These are phyloP conservation scores for Termitomyces sp. DNA, from an alignment of 768 basidiomycete species.

Conservation along the genomic window DNA sequence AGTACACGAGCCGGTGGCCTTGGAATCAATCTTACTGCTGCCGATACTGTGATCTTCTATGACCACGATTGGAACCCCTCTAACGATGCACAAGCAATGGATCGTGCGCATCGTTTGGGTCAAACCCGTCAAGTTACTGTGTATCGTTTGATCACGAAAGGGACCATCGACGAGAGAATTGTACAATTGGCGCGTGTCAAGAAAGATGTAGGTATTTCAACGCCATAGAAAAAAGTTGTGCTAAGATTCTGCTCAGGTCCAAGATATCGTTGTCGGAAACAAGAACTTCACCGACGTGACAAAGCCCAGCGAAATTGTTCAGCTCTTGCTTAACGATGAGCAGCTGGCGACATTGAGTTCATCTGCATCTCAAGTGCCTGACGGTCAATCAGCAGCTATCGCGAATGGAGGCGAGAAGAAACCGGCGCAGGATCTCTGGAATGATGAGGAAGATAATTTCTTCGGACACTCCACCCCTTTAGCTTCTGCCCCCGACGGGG, in stretches of 20 bases:
- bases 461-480: constrained; percentile 57
- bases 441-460: constrained; percentile 86
- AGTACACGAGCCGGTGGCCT: constrained; percentile 95
- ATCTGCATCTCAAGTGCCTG: constrained; percentile 34
- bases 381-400: constrained; percentile 25
- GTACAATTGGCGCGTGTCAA: constrained; percentile 94
- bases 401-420: constrained; percentile 33
- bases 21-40: constrained; percentile 94
- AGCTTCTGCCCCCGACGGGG: constrained; percentile 26
- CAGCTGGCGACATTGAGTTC: constrained; percentile 75
- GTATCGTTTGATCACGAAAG: constrained; percentile 90
- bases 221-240: not conserved
- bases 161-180: constrained; percentile 96
- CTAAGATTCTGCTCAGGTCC: constrained; percentile 59
- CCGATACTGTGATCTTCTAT: constrained; percentile 95
- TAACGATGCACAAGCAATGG: constrained; percentile 98
- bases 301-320: constrained; percentile 96
- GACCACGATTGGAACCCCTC: constrained; percentile 97
- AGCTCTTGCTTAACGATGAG: constrained; percentile 90
- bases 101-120: constrained; percentile 93
- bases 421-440: constrained; percentile 69
- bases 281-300: constrained; percentile 92
- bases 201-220: constrained; percentile 72
- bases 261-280: constrained; percentile 98
- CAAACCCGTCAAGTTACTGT: constrained; percentile 98